phyloP scores from a whole-genome alignment of 139 green algal species.

The Coelastrella sp. region DNA sequence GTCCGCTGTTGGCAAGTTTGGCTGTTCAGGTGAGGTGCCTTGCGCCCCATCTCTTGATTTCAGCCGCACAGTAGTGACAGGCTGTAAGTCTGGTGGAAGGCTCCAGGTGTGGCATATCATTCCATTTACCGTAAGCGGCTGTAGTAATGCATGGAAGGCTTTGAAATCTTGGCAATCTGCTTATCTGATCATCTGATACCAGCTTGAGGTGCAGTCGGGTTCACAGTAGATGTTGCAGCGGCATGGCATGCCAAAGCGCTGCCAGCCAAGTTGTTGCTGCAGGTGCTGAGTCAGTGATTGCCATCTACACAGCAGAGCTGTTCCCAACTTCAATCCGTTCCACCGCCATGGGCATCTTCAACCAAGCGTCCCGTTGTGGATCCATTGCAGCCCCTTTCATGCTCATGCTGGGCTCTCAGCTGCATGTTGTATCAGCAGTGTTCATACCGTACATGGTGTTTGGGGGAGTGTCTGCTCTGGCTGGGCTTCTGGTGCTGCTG shows the following conservation, averaged over 20 bases:
- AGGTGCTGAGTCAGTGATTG: not conserved
- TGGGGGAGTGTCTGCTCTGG: not conserved
- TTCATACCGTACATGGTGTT: constrained; percentile 30
- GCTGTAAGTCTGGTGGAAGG: too few species aligned
- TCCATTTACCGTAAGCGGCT: too few species aligned
- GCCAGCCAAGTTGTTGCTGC: not conserved
- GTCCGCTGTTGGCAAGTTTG: constrained; percentile 36
- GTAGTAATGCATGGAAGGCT: too few species aligned
- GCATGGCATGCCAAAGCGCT: too few species aligned
- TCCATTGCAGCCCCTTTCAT: constrained; percentile 22
- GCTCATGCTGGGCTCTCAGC: constrained; percentile 9
- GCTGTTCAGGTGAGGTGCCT: constrained; percentile 5
- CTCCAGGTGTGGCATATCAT: too few species aligned
- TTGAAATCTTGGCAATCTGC: too few species aligned
- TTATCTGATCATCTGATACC: too few species aligned
- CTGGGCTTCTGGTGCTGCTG: not conserved
- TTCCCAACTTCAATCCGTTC: constrained; percentile 7
- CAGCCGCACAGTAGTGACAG: too few species aligned
- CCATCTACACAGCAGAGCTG: constrained; percentile 38
- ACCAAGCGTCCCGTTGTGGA: not conserved
- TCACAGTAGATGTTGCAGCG: too few species aligned
- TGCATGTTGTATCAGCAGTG: not conserved
- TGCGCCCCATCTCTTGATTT: not conserved
- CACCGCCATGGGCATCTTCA: constrained; percentile 16
- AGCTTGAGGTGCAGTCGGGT: too few species aligned